Conservation (phyloP, 352 stramenopile species). For the Pythium periplocum region DNA sequence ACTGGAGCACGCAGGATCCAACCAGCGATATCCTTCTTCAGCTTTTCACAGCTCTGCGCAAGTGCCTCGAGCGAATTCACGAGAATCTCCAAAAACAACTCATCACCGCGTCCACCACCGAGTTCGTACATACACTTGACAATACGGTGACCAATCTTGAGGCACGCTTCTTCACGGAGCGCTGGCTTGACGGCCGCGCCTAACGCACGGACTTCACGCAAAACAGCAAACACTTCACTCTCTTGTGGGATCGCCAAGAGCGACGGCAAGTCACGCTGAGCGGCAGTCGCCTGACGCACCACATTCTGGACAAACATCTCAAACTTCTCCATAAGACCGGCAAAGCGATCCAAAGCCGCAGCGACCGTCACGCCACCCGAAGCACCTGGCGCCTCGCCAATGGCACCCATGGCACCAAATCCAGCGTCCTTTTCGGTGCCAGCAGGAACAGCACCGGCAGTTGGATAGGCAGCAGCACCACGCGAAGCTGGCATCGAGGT, state of each 20-base stretch:
- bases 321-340: constrained; percentile 81
- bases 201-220: constrained; percentile 74
- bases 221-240: constrained; percentile 80
- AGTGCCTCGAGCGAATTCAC: constrained; percentile 93
- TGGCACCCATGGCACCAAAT: constrained; percentile 2
- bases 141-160: constrained; percentile 96
- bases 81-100: constrained; percentile 94
- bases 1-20: constrained; percentile 94
- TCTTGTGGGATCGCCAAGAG: constrained; percentile 62
- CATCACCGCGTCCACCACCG: constrained; percentile 76
- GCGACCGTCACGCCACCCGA: constrained; percentile 56
- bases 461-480: constrained; percentile 24
- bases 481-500: constrained; percentile 83
- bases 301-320: constrained; percentile 87
- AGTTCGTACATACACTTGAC: constrained; percentile 98
- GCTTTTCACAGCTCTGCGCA: constrained; percentile 88
- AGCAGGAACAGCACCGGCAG: constrained; percentile 5
- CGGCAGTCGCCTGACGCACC: constrained; percentile 58
- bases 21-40: constrained; percentile 91
- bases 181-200: constrained; percentile 68
- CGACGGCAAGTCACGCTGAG: constrained; percentile 74
- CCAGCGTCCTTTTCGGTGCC: constrained; percentile 18
- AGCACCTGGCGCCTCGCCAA: constrained; percentile 9
- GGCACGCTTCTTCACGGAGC: constrained; percentile 86
- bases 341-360: constrained; percentile 76